Conservation (phyloP, 1,284 basidiomycete species). For the Apiotrichum porosum region DNA sequence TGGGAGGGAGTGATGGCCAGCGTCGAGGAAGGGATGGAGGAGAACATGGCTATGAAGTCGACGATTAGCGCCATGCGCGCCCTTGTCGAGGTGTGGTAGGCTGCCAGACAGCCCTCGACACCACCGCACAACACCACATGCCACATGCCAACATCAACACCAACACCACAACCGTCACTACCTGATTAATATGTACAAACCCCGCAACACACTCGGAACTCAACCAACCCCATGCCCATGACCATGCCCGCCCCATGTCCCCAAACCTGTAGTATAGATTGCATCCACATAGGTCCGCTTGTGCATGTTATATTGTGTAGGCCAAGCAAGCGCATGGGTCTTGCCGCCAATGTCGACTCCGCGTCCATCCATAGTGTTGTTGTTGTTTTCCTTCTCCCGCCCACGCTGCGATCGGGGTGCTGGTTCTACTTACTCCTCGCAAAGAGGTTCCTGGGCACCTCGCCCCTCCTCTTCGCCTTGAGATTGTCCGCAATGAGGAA, state of each 20-base stretch:
- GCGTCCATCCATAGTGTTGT: no score
- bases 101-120: neutral
- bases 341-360: no score
- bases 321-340: no score
- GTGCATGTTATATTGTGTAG: neutral
- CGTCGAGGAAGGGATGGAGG: conserved; percentile 14
- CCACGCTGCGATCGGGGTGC: no score
- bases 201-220: no score
- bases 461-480: conserved; percentile 43
- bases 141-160: neutral
- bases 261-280: no score
- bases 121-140: neutral
- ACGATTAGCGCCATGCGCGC: neutral
- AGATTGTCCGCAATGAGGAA: conserved; percentile 50
- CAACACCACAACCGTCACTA: neutral
- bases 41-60: conserved; percentile 4
- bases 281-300: neutral
- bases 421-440: neutral
- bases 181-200: no score
- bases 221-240: no score
- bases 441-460: conserved; percentile 37
- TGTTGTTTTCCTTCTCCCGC: no score
- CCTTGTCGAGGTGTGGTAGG: neutral
- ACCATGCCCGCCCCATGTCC: no score
- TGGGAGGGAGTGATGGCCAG: conserved; percentile 9